Evolutionary conservation across 164 flowering plant species (phyloP).

Genomic region (Macadamia tetraphylla): DNA sequence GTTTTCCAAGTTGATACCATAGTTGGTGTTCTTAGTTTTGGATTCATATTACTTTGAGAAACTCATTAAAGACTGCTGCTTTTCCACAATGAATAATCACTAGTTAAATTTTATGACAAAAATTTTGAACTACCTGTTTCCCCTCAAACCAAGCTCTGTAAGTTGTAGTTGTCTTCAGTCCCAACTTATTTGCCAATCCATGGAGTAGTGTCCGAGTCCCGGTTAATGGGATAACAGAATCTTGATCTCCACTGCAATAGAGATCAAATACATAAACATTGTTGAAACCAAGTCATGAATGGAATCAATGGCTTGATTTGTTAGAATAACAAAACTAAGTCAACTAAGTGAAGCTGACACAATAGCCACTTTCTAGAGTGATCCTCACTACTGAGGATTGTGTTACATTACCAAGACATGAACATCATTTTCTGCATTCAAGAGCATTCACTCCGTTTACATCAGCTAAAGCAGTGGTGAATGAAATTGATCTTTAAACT

Average conservation of each 20-base stretch:
- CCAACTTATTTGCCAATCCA: constrained; percentile 26
- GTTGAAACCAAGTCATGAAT: neutral
- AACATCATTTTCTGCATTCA: too few relatives aligned
- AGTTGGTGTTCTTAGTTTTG: too few relatives aligned
- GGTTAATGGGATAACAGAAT: constrained; percentile 49
- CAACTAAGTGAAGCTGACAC: neutral
- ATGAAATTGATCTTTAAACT: neutral
- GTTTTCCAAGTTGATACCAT: too few relatives aligned
- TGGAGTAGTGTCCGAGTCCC: constrained; percentile 41
- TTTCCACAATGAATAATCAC: too few relatives aligned
- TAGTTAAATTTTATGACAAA: too few relatives aligned
- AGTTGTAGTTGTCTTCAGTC: constrained; percentile 33
- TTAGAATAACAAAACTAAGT: too few relatives aligned
- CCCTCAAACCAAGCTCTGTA: constrained; percentile 52
- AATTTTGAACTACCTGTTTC: constrained; percentile 25
- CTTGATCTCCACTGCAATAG: constrained; percentile 55
- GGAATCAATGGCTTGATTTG: neutral
- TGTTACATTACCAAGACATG: too few relatives aligned
- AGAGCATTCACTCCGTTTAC: neutral
- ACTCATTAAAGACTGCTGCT: too few relatives aligned
- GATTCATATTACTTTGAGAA: too few relatives aligned
- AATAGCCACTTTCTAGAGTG: neutral
- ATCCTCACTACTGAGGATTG: too few relatives aligned
- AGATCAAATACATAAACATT: neutral
- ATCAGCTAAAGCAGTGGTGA: neutral